Percentiles rank a stretch among this genome's conserved stretches.
phyloP scores from a whole-genome alignment of 257 asterid species.

The Primulina tabacum region DNA sequence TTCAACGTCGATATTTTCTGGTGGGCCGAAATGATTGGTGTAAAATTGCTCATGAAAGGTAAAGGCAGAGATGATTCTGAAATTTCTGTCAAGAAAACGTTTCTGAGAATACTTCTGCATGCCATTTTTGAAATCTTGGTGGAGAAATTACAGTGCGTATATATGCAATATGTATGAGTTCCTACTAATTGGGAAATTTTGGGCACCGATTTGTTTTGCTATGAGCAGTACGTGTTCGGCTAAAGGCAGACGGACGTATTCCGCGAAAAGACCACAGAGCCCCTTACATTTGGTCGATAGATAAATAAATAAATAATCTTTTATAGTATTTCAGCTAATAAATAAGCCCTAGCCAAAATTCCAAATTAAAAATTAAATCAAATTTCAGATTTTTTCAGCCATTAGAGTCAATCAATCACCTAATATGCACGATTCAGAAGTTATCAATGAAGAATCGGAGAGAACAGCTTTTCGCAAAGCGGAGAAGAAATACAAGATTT shows the following conservation, averaged over 20 bases:
- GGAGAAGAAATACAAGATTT: constrained; percentile 89
- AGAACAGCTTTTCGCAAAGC: constrained; percentile 83
- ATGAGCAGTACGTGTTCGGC: constrained; percentile 16
- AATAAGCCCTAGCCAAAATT: constrained; percentile 37
- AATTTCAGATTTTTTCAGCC: constrained; percentile 4
- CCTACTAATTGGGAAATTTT: neutral
- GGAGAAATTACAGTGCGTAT: neutral
- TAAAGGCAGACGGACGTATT: neutral
- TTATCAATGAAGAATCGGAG: constrained; percentile 53
- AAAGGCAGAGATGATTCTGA: constrained; percentile 56
- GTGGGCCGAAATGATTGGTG: constrained; percentile 32
- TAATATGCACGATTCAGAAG: constrained; percentile 63
- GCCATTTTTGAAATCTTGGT: constrained; percentile 46
- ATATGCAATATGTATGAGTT: neutral
- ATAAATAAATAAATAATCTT: too few species aligned
- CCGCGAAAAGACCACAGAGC: too few species aligned
- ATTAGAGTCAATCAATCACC: neutral
- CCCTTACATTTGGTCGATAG: too few species aligned
- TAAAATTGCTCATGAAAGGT: constrained; percentile 30
- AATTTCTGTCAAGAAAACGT: constrained; percentile 53
- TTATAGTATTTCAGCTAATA: constrained; percentile 2
- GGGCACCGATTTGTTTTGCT: constrained; percentile 13
- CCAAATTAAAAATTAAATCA: constrained; percentile 12
- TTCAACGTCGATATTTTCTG: constrained; percentile 27
- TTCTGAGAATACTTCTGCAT: constrained; percentile 48